Conservation (phyloP, 2,329 filamentous ascomycete genomes). For the Fusarium haematococcum region DNA sequence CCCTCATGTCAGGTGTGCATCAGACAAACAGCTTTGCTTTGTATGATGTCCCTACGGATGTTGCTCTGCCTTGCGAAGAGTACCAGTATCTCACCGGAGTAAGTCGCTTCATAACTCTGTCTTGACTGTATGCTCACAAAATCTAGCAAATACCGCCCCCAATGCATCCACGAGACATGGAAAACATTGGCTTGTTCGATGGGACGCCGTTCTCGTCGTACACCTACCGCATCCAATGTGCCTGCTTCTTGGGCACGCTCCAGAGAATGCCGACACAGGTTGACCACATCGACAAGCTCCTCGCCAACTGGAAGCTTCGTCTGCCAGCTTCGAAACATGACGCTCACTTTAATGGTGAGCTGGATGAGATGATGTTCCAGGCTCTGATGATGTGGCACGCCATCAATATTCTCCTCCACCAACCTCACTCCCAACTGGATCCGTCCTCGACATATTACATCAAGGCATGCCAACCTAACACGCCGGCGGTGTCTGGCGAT, state of each 20-base stretch:
- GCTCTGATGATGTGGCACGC: conserved; percentile 81
- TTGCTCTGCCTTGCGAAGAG: conserved; percentile 84
- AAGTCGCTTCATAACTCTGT: conserved; percentile 39
- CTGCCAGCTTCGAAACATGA: conserved; percentile 78
- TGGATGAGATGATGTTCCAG: conserved; percentile 93
- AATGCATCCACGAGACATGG: conserved; percentile 77
- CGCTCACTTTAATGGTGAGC: conserved; percentile 75
- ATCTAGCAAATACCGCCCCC: conserved; percentile 66
- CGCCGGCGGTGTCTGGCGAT: conserved; percentile 60
- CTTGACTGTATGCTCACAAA: background rate
- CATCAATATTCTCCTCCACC: conserved; percentile 79
- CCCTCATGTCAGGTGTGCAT: conserved; percentile 84
- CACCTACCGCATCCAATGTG: conserved; percentile 84
- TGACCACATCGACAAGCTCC: conserved; percentile 61
- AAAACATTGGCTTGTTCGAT: conserved; percentile 77
- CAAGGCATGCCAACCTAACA: conserved; percentile 75
- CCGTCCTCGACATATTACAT: conserved; percentile 67
- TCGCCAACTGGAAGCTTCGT: conserved; percentile 82
- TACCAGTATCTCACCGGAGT: conserved; percentile 71
- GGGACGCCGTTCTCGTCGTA: conserved; percentile 83
- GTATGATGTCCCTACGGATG: conserved; percentile 74
- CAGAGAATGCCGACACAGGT: conserved; percentile 68
- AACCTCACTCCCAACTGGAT: conserved; percentile 81
- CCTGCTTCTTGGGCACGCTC: conserved; percentile 80
- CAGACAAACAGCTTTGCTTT: conserved; percentile 76